Conservation (phyloP, 441 rosid species). For the Daphne laureola region DNA sequence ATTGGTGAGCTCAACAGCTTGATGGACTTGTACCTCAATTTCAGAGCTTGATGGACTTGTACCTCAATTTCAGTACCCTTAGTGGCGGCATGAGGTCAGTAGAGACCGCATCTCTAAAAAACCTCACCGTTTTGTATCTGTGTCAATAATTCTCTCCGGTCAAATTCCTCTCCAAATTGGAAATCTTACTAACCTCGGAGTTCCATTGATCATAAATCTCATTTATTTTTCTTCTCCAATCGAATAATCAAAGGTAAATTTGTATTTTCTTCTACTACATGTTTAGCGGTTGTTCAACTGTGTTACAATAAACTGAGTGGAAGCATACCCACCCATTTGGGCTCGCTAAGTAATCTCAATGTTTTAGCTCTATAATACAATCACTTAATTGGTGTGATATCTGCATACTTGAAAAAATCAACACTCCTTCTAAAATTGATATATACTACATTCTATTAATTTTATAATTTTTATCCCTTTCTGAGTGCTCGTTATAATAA, state of each 20-base stretch:
- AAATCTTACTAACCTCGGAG: constrained; percentile 74
- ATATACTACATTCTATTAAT: too few relatives aligned
- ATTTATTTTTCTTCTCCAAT: neutral
- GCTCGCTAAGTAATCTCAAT: constrained; percentile 59
- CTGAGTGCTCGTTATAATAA: too few relatives aligned
- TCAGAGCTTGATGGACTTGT: constrained; percentile 80
- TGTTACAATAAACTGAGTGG: constrained; percentile 85
- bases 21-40: too few relatives aligned
- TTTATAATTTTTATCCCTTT: too few relatives aligned
- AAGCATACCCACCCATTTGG: constrained; percentile 67
- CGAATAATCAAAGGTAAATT: too few relatives aligned
- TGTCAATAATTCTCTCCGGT: constrained; percentile 78
- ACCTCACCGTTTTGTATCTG: constrained; percentile 74
- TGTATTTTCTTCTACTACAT: neutral
- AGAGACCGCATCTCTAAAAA: constrained; percentile 54
- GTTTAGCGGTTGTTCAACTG: constrained; percentile 68
- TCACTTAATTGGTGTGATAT: constrained; percentile 70
- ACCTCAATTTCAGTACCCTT: constrained; percentile 77
- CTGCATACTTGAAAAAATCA: constrained; percentile 81
- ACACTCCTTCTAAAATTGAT: too few relatives aligned
- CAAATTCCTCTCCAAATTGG: constrained; percentile 77
- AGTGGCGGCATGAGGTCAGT: constrained; percentile 66
- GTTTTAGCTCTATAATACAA: constrained; percentile 80
- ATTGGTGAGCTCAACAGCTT: constrained; percentile 59
- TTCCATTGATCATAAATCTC: constrained; percentile 24